phyloP scores from a whole-genome alignment of 345 rosid species.

The Salix viminalis region DNA sequence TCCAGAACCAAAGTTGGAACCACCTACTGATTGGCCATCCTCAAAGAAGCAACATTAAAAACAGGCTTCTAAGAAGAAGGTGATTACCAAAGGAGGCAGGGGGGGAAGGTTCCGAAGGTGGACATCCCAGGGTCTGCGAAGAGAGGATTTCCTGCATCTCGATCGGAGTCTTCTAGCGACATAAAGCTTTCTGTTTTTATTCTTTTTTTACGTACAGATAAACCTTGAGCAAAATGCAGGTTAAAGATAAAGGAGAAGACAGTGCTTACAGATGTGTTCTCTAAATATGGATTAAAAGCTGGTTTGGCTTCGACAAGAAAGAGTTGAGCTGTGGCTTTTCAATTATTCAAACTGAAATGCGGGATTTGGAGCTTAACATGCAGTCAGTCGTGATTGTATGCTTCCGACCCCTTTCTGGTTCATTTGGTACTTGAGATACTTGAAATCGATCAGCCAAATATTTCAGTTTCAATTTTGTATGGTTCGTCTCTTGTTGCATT shows the following conservation, averaged over 20 bases:
- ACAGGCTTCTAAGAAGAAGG: conserved; percentile 29
- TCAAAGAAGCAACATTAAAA: conserved; percentile 22
- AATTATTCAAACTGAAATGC: background rate
- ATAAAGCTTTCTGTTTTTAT: background rate
- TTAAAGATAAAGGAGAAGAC: conserved; percentile 78
- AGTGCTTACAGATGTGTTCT: conserved; percentile 53
- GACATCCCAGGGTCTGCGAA: conserved; percentile 58
- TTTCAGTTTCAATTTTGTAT: background rate
- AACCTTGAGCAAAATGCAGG: conserved; percentile 33
- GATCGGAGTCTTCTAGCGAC: background rate
- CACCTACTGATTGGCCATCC: conserved; percentile 10
- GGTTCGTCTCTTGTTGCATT: background rate
- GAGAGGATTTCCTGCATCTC: conserved; percentile 35
- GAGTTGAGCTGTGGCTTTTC: conserved; percentile 10
- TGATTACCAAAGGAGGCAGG: conserved; percentile 25
- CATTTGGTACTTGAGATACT: background rate
- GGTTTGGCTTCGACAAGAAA: conserved; percentile 32
- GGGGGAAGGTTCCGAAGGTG: conserved; percentile 31
- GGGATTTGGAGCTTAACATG: background rate
- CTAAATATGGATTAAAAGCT: conserved; percentile 59
- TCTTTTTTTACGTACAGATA: background rate
- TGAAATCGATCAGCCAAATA: background rate
- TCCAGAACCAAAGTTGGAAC: conserved; percentile 1
- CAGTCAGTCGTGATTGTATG: background rate
- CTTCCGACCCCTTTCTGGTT: background rate